Evolutionary conservation across 106 monocot genomes (phyloP).

Genomic region (Allium cepa): DNA sequence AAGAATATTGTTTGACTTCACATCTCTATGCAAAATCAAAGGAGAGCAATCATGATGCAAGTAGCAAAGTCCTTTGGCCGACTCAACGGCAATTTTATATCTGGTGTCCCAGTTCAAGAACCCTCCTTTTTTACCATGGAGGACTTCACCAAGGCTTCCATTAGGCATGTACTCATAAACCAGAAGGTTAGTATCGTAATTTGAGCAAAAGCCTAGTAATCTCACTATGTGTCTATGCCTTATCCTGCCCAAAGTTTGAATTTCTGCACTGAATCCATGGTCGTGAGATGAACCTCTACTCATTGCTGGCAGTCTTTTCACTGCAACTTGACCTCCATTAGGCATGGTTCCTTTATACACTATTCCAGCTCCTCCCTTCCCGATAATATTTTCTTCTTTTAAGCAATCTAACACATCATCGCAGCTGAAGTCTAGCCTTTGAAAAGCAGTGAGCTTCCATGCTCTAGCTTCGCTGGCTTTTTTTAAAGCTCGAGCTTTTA

Average conservation of each 20-base stretch:
- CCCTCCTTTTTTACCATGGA: slow-evolving; percentile 66
- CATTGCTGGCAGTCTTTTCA: slow-evolving; percentile 57
- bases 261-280: slow-evolving; percentile 61
- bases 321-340: slow-evolving; percentile 54
- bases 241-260: slow-evolving; percentile 57
- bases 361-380: slow-evolving; percentile 63
- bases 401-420: slow-evolving; percentile 51
- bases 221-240: slow-evolving; percentile 67
- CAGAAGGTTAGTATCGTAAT: slow-evolving; percentile 55
- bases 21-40: slow-evolving; percentile 54
- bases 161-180: slow-evolving; percentile 72
- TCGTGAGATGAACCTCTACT: slow-evolving; percentile 44
- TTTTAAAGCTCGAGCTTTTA: slow-evolving; percentile 72
- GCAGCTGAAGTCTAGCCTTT: slow-evolving; percentile 52
- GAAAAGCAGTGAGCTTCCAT: slow-evolving; percentile 67
- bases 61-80: slow-evolving; percentile 60
- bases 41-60: slow-evolving; percentile 72
- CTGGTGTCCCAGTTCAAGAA: slow-evolving; percentile 55
- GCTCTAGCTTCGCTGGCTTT: slow-evolving; percentile 42
- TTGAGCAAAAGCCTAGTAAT: slow-evolving; percentile 54
- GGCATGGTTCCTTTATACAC: slow-evolving; percentile 64
- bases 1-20: slow-evolving; percentile 69
- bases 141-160: slow-evolving; percentile 61
- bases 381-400: slow-evolving; percentile 65
- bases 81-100: slow-evolving; percentile 52